Percentiles rank a stretch among this genome's conserved stretches.
Conservation (phyloP, 1,139 yeast genomes). For the Yamadazyma epiphylla region DNA sequence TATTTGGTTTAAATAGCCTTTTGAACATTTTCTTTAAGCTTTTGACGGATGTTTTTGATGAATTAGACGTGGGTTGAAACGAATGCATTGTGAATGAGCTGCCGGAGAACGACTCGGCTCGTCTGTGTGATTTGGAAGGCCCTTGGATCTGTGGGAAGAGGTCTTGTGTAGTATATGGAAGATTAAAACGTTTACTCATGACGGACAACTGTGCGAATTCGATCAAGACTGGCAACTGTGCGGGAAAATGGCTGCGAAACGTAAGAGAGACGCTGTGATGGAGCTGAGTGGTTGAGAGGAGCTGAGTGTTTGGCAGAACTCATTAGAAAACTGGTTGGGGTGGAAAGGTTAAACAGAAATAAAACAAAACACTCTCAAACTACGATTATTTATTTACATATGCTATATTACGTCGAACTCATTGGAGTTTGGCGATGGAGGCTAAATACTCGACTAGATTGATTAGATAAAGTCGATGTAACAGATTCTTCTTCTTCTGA, state of each 20-base stretch:
- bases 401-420: no score
- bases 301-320: neutral
- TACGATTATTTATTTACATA: no score
- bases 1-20: conserved; percentile 65
- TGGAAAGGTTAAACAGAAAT: no score
- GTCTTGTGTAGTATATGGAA: conserved; percentile 39
- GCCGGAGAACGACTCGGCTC: conserved; percentile 13
- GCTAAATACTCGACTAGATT: no score
- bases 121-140: conserved; percentile 12
- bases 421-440: no score
- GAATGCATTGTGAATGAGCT: neutral
- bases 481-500: no score
- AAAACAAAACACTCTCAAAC: no score
- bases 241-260: no score
- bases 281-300: neutral
- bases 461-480: no score
- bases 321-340: neutral
- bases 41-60: conserved; percentile 7
- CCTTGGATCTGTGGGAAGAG: conserved; percentile 26
- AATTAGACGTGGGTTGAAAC: neutral
- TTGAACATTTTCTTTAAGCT: conserved; percentile 27
- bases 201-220: no score
- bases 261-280: no score
- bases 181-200: conserved; percentile 28
- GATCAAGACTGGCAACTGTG: no score